Percentiles rank a stretch among this genome's conserved stretches.
phyloP scores from a whole-genome alignment of 2,329 filamentous ascomycete genomes.

The Fusarium mexicanum region DNA sequence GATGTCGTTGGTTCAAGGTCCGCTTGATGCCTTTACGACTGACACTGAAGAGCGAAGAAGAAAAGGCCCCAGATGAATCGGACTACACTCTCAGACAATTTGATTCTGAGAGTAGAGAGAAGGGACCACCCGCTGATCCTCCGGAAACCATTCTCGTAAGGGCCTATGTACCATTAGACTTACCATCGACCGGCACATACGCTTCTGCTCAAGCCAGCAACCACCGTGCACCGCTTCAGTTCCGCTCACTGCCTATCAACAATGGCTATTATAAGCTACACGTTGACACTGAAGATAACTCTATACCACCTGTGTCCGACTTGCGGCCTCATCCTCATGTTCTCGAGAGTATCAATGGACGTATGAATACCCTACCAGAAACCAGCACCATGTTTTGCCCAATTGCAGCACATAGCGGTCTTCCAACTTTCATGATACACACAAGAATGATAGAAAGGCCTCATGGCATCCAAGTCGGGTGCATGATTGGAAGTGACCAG shows the following conservation, averaged over 20 bases:
- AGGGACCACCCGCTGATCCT: constrained; percentile 10
- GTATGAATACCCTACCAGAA: neutral
- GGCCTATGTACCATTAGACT: constrained; percentile 4
- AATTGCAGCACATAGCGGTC: accelerated
- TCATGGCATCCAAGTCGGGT: neutral
- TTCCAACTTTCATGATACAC: neutral
- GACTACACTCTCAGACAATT: neutral
- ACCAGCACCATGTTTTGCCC: neutral
- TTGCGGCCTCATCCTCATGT: neutral
- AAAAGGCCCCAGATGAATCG: neutral
- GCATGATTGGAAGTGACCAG: neutral
- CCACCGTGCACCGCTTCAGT: neutral
- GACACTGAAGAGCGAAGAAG: neutral
- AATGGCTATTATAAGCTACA: neutral
- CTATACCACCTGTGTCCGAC: neutral
- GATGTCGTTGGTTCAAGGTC: constrained; percentile 11
- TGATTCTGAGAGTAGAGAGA: constrained; percentile 1
- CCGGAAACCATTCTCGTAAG: constrained; percentile 1
- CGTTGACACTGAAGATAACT: neutral
- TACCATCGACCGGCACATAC: neutral
- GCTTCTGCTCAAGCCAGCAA: neutral
- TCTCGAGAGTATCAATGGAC: neutral
- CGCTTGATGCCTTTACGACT: constrained; percentile 10
- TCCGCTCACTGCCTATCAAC: constrained; percentile 1
- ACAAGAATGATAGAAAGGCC: neutral